Percentiles rank a stretch among this genome's conserved stretches.
Evolutionary conservation across 2,329 filamentous ascomycete species (phyloP).

Genomic region (Botrytis hyacinthi): DNA sequence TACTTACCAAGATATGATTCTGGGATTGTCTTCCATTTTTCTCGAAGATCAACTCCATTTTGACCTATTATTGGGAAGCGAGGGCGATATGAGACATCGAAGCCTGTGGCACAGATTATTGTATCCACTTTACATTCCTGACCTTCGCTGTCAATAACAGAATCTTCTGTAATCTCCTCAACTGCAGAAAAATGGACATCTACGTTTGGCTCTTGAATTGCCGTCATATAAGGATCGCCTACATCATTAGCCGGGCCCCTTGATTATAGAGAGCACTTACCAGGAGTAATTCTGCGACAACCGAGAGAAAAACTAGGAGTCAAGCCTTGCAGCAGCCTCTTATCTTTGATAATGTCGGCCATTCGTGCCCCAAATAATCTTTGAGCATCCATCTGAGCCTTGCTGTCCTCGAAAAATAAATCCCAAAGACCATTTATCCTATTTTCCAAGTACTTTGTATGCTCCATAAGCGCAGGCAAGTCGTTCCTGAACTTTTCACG

Average conservation of each 20-base stretch:
- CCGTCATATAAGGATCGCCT: conserved; percentile 51
- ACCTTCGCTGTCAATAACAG: conserved; percentile 45
- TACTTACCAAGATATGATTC: conserved; percentile 31
- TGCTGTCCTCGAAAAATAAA: conserved; percentile 45
- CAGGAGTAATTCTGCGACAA: conserved; percentile 43
- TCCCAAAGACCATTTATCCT: conserved; percentile 49
- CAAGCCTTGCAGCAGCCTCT: conserved; percentile 44
- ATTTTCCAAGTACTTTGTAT: conserved; percentile 34
- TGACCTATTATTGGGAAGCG: conserved; percentile 35
- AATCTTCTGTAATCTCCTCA: conserved; percentile 45
- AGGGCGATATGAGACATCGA: conserved; percentile 37
- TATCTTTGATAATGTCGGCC: conserved; percentile 51
- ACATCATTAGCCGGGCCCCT: conserved; percentile 29
- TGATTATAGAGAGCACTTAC: not conserved
- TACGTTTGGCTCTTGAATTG: conserved; percentile 50
- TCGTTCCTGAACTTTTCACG: conserved; percentile 44
- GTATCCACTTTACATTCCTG: conserved; percentile 38
- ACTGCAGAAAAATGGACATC: conserved; percentile 51
- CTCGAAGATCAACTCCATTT: conserved; percentile 28
- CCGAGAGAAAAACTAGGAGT: conserved; percentile 46
- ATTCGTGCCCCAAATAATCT: conserved; percentile 45
- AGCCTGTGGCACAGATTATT: conserved; percentile 41
- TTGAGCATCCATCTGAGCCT: conserved; percentile 43
- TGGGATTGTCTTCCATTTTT: conserved; percentile 37
- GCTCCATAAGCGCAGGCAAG: conserved; percentile 34